A percentile compares a stretch with the other conserved stretches of the same genome.
Conservation (phyloP, 2,329 filamentous ascomycete genomes). For the Pseudocercospora eumusae region DNA sequence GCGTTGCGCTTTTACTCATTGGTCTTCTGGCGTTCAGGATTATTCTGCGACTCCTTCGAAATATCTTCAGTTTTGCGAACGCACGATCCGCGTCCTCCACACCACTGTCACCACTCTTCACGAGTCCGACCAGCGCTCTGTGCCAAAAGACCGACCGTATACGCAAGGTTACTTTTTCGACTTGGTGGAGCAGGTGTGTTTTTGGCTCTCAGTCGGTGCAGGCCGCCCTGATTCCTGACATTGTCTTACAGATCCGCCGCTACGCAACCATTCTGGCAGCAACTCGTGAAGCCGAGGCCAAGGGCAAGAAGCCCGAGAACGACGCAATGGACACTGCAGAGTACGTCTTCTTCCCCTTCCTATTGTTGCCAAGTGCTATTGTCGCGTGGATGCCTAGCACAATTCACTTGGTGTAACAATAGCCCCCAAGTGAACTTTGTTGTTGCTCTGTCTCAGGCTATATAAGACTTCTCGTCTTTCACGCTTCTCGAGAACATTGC, state of each 20-base stretch:
- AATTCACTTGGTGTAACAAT: slow-evolving; percentile 9
- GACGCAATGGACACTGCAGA: slow-evolving; percentile 55
- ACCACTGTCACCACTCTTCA: slow-evolving; percentile 82
- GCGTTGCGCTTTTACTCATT: slow-evolving; percentile 68
- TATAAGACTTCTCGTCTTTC: slow-evolving; percentile 13
- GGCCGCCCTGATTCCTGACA: slow-evolving; percentile 31
- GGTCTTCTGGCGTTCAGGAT: slow-evolving; percentile 68
- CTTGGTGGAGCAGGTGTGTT: slow-evolving; percentile 73
- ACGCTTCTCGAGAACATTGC: slow-evolving; percentile 3
- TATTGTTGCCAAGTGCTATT: slow-evolving; percentile 14
- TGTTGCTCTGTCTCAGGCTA: slow-evolving; percentile 4
- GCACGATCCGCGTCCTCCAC: slow-evolving; percentile 86
- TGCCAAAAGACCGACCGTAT: slow-evolving; percentile 84
- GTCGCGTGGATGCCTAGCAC: slow-evolving; percentile 6
- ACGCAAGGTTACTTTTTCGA: slow-evolving; percentile 97
- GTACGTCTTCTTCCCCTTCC: slow-evolving; percentile 41
- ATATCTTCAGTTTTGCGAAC: slow-evolving; percentile 87
- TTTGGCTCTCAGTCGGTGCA: slow-evolving; percentile 22
- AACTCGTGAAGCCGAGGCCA: slow-evolving; percentile 66
- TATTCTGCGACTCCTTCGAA: slow-evolving; percentile 66
- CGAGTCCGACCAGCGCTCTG: slow-evolving; percentile 76
- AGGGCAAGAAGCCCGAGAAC: slow-evolving; percentile 50
- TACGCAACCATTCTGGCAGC: slow-evolving; percentile 84
- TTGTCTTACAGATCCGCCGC: slow-evolving; percentile 62
- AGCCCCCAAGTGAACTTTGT: slow-evolving; percentile 7